Conservation (phyloP, 352 stramenopile genomes). For the Lagenidium sp. region DNA sequence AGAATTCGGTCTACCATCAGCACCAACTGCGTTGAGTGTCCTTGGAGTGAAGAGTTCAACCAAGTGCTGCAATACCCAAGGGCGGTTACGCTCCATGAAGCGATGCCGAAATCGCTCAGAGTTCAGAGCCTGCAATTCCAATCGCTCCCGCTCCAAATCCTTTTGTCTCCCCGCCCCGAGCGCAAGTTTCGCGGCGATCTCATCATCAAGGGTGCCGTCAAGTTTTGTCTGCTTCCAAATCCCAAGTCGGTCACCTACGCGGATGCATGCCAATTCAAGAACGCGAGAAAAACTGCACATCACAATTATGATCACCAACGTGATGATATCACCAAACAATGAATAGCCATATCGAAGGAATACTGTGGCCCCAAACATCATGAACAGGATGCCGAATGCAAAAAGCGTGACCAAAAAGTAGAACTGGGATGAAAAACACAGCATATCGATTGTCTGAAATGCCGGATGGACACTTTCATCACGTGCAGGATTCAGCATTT, state of each 20-base stretch:
- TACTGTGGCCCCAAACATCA: constrained; percentile 92
- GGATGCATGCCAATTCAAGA: constrained; percentile 46
- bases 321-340: constrained; percentile 88
- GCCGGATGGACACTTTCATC: constrained; percentile 92
- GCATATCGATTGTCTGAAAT: constrained; percentile 91
- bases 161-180: constrained; percentile 90
- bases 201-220: constrained; percentile 94
- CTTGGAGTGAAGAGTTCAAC: constrained; percentile 94
- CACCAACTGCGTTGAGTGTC: constrained; percentile 52
- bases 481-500: constrained; percentile 64
- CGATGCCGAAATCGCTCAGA: constrained; percentile 94
- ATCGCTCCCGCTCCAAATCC: constrained; percentile 92
- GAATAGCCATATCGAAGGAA: constrained; percentile 92
- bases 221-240: constrained; percentile 92
- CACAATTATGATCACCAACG: constrained; percentile 84
- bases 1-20: constrained; percentile 77
- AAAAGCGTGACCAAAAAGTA: constrained; percentile 90
- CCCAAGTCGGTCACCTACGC: constrained; percentile 64
- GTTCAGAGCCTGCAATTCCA: constrained; percentile 96
- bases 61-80: constrained; percentile 96
- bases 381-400: constrained; percentile 81
- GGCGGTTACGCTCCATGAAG: constrained; percentile 95
- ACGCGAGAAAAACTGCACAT: constrained; percentile 72
- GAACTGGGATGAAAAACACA: constrained; percentile 94
- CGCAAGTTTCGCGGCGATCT: constrained; percentile 92